Base-by-base conservation (phyloP, 1,284 basidiomycete species). In the Fistulinella staudtii region DNA sequence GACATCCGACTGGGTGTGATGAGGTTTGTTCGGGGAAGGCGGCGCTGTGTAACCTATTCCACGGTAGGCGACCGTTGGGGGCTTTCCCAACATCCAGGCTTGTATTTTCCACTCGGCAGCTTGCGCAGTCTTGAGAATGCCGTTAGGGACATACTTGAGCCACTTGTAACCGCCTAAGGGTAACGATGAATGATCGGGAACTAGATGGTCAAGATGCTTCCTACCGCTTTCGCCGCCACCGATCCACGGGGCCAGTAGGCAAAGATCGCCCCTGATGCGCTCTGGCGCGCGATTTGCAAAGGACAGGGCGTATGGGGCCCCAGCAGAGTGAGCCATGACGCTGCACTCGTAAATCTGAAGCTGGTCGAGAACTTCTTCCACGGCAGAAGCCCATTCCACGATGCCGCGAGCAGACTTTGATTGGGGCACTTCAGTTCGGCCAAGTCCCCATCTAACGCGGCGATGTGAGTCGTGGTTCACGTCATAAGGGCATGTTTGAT, bases 61-160 rank as follows among this genome's bases (percentile, higher is more conserved):
- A 55, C 87, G 76, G 55, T 80, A 89, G 3, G 80, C 76, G 37
- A 91, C 72, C 5, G 82, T 83, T 14, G 93, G 93, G 8, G 91
- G 90, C 58, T 96, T 97, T 49, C 93, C 93, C 20, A 98, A 77
- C 79, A 91, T 90, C 90, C 93, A 98, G 0, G 89, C 87, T 61
- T 96, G 92, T 40, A 98, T 74, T 64, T 87, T 91, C 93, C 93
- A 98, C 58, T 99, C 95, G 0, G 95, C 95, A 4, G 92, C 91
- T 60, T 96, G 93, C 0, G 94, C 95, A 0, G 93, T 94, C 71
- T 89, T 93, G 56, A 99, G 76, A 33, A 99, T 79, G 17, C 89
- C 85, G 50, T 91, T 93, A 0, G 95, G 95, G 1, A 99, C 86
- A 63, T 94, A 98, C 63, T 93, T 95, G 47, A 99, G 75, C 93